These are phyloP conservation scores for Haematococcus lacustris DNA, from an alignment of 139 green algal genomes.

Conservation along the genomic window DNA sequence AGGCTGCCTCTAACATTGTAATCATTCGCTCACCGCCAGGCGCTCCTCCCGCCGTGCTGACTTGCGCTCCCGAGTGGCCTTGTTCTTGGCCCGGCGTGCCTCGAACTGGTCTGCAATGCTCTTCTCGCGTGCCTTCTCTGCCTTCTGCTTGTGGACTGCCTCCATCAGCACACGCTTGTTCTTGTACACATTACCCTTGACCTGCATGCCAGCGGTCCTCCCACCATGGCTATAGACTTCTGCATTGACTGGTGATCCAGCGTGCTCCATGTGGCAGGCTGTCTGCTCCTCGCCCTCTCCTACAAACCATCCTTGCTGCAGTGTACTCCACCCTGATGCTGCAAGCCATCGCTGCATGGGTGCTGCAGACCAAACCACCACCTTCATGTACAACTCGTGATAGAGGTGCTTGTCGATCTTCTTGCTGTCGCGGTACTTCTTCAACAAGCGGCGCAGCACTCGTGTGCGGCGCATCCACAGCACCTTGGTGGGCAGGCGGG, in stretches of 20 bases:
- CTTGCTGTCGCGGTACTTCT: conserved; percentile 98
- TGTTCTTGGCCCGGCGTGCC: conserved; percentile 94
- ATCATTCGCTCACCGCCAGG: conserved; percentile 39
- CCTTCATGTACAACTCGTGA: conserved; percentile 96
- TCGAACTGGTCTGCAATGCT: conserved; percentile 97
- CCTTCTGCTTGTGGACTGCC: conserved; percentile 98
- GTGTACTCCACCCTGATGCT: too few species aligned
- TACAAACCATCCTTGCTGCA: too few species aligned
- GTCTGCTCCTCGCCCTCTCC: not conserved
- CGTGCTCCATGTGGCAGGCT: too few species aligned
- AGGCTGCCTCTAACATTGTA: not conserved
- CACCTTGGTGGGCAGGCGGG: conserved; percentile 92
- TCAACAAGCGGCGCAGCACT: conserved; percentile 91
- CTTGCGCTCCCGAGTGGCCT: conserved; percentile 89
- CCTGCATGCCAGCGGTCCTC: conserved; percentile 51
- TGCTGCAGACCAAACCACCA: too few species aligned
- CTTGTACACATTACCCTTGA: conserved; percentile 99
- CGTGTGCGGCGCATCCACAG: conserved; percentile 95
- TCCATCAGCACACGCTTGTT: conserved; percentile 99
- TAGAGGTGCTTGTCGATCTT: conserved; percentile 99
- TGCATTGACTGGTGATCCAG: too few species aligned
- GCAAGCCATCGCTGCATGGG: too few species aligned
- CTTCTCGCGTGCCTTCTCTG: conserved; percentile 98
- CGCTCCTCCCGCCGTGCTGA: conserved; percentile 87
- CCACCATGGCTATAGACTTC: too few species aligned